Base-by-base conservation (phyloP, 2,329 filamentous ascomycete species). In the Raffaelea ambrosiae region DNA sequence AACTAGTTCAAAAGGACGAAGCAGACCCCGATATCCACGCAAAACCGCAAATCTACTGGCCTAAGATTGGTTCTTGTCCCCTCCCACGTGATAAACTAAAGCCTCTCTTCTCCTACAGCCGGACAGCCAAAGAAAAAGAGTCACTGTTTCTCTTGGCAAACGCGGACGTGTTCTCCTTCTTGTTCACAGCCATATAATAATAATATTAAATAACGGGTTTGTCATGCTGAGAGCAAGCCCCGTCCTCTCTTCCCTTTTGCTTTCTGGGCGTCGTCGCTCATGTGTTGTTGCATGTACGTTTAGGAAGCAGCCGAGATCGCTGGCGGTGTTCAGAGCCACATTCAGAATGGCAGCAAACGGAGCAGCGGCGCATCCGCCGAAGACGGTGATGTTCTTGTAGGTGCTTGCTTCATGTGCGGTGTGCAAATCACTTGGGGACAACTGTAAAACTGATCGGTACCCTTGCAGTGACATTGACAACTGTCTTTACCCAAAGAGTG, bases 391-490 rank as follows among this genome's bases (percentile, higher is more conserved):
- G 33, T 72, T 72, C 56, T 72, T 72, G 69, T 71, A 50, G 63
- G 67, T 16, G 35, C 16, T 38, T 38, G 7, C 5, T 10, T 5
- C 5, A 38, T n/a, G 5, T 5, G 13, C 5, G 13, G 35, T 38
- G 35, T 29, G 26, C 13, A 29, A 7, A n/a, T 10, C 16, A 19
- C 16, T 38, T 38, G 35, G 13, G 16, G 18, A n/a, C 7, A 38
- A n/a, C 8, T 38, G 18, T 8, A 9, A 9, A n/a, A 40, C 20
- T 13, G 20, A 16, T 3, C 33, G n/a, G n/a, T n/a, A n/a, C n/a
- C n/a, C 5, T 14, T 82, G 79, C 65, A 97, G 96, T 62, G 93
- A 98, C 63, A 97, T 98, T 61, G 93, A 98, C 73, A 98, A 98
- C 62, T 98, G 94, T 67, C 79, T 97, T 48, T 97, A 96, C 61